Evolutionary conservation across 306 rosid genomes (phyloP).

Genomic region (Crotalaria pallida): DNA sequence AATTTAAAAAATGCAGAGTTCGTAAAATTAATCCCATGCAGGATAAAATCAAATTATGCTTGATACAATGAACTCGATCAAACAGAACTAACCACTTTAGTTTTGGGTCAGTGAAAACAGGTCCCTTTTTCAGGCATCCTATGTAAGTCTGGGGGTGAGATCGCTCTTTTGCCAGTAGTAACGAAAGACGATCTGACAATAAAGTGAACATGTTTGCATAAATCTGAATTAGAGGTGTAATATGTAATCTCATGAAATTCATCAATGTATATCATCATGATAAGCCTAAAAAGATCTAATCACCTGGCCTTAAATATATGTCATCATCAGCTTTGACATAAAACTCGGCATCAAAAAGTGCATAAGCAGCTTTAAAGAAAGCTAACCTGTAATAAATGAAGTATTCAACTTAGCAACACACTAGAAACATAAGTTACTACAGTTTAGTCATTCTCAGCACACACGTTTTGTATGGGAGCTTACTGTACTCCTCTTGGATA

Average conservation of each 20-base stretch:
- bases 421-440: slow-evolving; percentile 2
- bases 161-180: slow-evolving; percentile 74
- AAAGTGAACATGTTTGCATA: slow-evolving; percentile 23
- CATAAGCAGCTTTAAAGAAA: slow-evolving; percentile 93
- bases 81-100: slow-evolving; percentile 74
- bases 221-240: not conserved
- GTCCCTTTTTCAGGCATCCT: slow-evolving; percentile 98
- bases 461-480: slow-evolving; percentile 99
- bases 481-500: slow-evolving; percentile 97
- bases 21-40: not conserved
- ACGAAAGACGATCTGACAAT: slow-evolving; percentile 82
- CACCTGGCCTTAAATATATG: slow-evolving; percentile 97
- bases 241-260: slow-evolving; percentile 5
- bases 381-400: slow-evolving; percentile 64
- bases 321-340: slow-evolving; percentile 97
- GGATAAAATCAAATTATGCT: not conserved
- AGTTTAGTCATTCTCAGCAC: slow-evolving; percentile 36
- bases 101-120: slow-evolving; percentile 91
- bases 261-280: not conserved
- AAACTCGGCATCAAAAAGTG: slow-evolving; percentile 76
- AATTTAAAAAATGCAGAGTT: not conserved
- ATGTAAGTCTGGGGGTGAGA: slow-evolving; percentile 86
- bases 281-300: not conserved
- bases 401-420: slow-evolving; percentile 18
- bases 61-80: slow-evolving; percentile 6